Base-by-base conservation (phyloP, 768 basidiomycete species). In the Cystoderma amianthinum region DNA sequence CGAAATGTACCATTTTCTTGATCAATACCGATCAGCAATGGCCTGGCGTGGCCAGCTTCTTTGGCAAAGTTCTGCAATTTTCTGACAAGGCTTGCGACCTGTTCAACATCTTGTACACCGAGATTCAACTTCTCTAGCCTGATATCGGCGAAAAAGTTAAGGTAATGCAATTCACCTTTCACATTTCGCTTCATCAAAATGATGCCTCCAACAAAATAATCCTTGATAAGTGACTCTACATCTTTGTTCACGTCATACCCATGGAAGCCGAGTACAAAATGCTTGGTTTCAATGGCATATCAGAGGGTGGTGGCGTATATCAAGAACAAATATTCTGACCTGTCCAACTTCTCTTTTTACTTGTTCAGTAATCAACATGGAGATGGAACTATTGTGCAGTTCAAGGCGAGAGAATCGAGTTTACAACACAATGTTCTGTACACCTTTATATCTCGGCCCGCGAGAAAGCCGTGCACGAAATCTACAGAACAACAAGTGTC, bases 151-250 rank as follows among this genome's bases (percentile, higher is more conserved):
- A 16, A 16, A 1, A n/a, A 18, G 22, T 16, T 3, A 22, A 13
- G 16, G 21, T 24, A 34, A 22, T n/a, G 32, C 13, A 4, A 46
- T 56, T 40, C 28, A 76, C 81, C 72, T 48, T 67, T 58, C 1
- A 85, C 68, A 43, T 85, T 85, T 38, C 82, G 63, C 53, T 73
- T 82, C 76, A 84, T 80, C 36, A 83, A 60, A 45, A 85, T 85
- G 19, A 86, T 65, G 52, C 72, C 74, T 60, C 82, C 83, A 37
- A 83, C 64, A 55, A 77, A 63, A 59, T 83, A 84, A 35, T 81
- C 73, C 24, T 58, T 59, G 38, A 85, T 80, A 41, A 85, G 72
- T 0, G 61, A 67, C 48, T 62, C 68, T 45, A 77, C 70, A 43
- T 82, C 66, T 20, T 71, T 62, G 45, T 61, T 74, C 23, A 72